Percentiles rank a stretch among this genome's conserved stretches.
phyloP scores from a whole-genome alignment of 371 early-diverging fungal genomes.

The Syncephalastrum sp. region DNA sequence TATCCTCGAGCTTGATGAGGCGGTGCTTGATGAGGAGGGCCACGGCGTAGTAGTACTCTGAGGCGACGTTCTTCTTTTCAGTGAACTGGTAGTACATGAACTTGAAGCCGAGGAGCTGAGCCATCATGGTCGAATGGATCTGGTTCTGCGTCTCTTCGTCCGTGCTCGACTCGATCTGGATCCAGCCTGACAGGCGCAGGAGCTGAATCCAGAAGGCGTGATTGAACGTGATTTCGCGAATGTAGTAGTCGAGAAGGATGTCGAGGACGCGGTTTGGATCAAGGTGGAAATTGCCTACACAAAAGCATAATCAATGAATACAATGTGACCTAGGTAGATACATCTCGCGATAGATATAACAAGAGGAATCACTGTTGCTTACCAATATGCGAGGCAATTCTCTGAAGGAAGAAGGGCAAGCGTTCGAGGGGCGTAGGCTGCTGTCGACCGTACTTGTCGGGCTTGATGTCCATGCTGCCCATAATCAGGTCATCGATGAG shows the following conservation, averaged over 20 bases:
- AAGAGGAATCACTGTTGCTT: background rate
- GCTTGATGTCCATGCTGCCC: constrained; percentile 33
- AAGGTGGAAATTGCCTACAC: too few relatives aligned
- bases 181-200: constrained; percentile 74
- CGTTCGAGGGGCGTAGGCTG: constrained; percentile 33
- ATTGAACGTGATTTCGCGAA: constrained; percentile 67
- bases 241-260: constrained; percentile 79
- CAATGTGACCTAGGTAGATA: background rate
- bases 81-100: constrained; percentile 61
- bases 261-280: constrained; percentile 88
- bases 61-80: constrained; percentile 26
- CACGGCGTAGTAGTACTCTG: constrained; percentile 33
- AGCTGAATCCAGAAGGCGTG: constrained; percentile 80
- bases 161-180: constrained; percentile 12
- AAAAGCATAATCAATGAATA: too few relatives aligned
- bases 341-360: background rate
- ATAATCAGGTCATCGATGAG: constrained; percentile 65
- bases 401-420: constrained; percentile 36
- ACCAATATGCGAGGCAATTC: constrained; percentile 56
- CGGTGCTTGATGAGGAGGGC: constrained; percentile 65
- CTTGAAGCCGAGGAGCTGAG: constrained; percentile 88
- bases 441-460: constrained; percentile 25
- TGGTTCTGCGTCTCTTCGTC: background rate
- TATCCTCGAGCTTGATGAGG: constrained; percentile 66
- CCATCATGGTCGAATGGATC: constrained; percentile 41